Evolutionary conservation across 176 grass and related monocot species (phyloP).

Genomic region (Carex littledalei): DNA sequence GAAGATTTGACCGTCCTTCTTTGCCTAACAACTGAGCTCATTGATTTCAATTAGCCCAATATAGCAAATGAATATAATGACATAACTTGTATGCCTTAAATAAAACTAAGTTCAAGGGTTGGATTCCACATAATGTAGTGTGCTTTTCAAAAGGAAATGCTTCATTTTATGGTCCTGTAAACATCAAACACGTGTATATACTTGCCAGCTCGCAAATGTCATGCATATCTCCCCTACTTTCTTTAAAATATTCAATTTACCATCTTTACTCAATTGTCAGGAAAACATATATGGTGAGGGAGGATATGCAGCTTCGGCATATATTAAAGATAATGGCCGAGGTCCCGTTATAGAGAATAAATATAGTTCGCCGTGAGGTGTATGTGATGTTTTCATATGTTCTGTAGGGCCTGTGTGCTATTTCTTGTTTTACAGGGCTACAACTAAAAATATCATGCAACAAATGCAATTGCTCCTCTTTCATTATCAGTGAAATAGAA

Average conservation of each 20-base stretch:
- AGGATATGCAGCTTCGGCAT: not conserved
- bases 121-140: not conserved
- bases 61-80: not conserved
- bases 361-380: not conserved
- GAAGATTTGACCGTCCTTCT: too few relatives aligned
- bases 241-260: not conserved
- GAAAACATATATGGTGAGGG: not conserved
- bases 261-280: not conserved
- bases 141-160: not conserved
- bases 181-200: not conserved
- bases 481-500: not conserved
- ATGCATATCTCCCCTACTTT: not conserved
- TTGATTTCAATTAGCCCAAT: not conserved
- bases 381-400: not conserved
- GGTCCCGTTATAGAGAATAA: not conserved
- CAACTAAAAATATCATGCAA: not conserved
- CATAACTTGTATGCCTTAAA: not conserved
- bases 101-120: not conserved
- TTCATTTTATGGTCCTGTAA: not conserved
- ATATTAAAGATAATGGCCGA: not conserved
- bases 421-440: not conserved
- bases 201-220: not conserved
- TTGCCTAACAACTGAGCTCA: not conserved
- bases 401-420: not conserved
- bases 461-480: not conserved